Evolutionary conservation across 192 early-diverging fungal species (phyloP).

Genomic region (Coemansia sp.): DNA sequence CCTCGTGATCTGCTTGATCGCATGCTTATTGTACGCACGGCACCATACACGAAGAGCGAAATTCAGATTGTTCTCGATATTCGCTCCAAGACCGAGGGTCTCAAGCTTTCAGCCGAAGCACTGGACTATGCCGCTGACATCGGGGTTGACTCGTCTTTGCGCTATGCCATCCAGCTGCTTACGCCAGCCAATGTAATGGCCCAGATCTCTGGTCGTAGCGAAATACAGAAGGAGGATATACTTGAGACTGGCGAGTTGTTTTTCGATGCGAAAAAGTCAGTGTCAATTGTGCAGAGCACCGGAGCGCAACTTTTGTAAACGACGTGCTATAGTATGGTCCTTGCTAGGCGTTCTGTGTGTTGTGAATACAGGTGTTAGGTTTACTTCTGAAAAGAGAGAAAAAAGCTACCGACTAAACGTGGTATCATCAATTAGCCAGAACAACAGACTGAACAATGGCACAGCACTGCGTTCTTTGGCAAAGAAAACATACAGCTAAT

Average conservation of each 20-base stretch:
- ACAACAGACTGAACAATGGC: background rate
- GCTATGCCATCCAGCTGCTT: constrained; percentile 94
- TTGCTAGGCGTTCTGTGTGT: background rate
- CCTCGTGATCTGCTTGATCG: constrained; percentile 96
- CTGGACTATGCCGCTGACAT: constrained; percentile 75
- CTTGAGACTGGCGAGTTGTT: constrained; percentile 86
- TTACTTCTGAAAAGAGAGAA: background rate
- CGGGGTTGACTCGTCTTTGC: constrained; percentile 85
- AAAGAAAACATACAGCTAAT: constrained; percentile 48
- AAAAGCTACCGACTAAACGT: background rate
- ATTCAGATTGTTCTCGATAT: constrained; percentile 89
- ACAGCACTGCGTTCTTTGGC: background rate
- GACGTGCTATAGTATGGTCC: background rate
- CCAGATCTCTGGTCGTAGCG: constrained; percentile 78
- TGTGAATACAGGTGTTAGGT: background rate
- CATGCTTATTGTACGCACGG: constrained; percentile 91
- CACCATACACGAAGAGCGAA: constrained; percentile 89
- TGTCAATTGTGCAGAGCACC: constrained; percentile 43
- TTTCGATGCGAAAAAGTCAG: constrained; percentile 52
- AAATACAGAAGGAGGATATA: constrained; percentile 81
- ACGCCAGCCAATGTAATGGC: constrained; percentile 88
- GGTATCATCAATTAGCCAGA: background rate
- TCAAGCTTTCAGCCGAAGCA: constrained; percentile 77
- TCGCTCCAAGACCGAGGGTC: constrained; percentile 85
- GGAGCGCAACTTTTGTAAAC: constrained; percentile 35